Evolutionary conservation across 2,329 filamentous ascomycete genomes (phyloP).

Genomic region (Ambrosiella beaveri): DNA sequence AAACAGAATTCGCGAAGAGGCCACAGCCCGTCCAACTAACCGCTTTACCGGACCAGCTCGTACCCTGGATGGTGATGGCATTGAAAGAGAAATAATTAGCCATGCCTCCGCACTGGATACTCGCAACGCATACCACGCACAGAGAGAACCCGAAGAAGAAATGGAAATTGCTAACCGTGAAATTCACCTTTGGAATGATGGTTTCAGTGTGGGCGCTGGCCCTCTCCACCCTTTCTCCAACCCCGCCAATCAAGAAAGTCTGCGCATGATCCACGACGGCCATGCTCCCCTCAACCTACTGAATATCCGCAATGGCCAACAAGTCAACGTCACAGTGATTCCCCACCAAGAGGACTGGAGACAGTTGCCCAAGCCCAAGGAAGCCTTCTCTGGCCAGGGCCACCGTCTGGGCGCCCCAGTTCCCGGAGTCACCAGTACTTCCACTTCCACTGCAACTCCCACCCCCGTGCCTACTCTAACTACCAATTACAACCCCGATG

Average conservation of each 20-base stretch:
- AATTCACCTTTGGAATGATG: conserved; percentile 67
- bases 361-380: conserved; percentile 56
- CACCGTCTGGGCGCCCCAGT: conserved; percentile 63
- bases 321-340: conserved; percentile 62
- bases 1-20: conserved; percentile 5
- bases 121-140: conserved; percentile 12
- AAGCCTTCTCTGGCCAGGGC: conserved; percentile 55
- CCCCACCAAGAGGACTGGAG: conserved; percentile 61
- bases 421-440: conserved; percentile 32
- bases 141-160: conserved; percentile 28
- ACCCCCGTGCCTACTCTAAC: conserved; percentile 12
- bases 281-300: conserved; percentile 63
- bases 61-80: conserved; percentile 63
- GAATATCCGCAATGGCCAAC: conserved; percentile 57
- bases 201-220: conserved; percentile 73
- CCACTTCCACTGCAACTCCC: conserved; percentile 4
- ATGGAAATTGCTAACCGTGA: conserved; percentile 27
- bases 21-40: conserved; percentile 24
- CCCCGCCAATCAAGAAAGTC: conserved; percentile 51
- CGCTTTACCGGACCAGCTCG: conserved; percentile 55
- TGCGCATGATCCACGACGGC: conserved; percentile 60
- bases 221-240: conserved; percentile 64
- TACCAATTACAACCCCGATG: conserved; percentile 41
- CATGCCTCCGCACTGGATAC: conserved; percentile 29
- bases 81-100: conserved; percentile 49